Evolutionary conservation across 129 eudicot species (phyloP), one percentile per base, ranked within the genome.

Genomic region (Flaveria brownii): DNA sequence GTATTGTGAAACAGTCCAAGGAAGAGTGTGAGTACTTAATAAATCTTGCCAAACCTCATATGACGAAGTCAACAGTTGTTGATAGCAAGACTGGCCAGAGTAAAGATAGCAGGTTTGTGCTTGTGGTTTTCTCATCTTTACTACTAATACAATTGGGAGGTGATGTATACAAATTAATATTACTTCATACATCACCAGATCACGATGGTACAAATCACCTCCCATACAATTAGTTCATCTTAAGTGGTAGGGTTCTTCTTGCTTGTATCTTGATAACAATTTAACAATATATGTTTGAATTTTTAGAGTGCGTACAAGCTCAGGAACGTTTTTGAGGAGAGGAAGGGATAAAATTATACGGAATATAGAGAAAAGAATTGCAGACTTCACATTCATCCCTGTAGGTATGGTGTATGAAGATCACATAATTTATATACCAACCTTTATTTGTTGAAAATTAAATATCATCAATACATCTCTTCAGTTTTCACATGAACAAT

Each of bases 1-100:
- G 23, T 68, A 18, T 6, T 62, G 23, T 82, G 66, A 59, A 76
- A 79, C 88, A 90, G 98, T 94, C 98, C 28, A 91, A 91, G 89
- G 93, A 89, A 87, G 99, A 94, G 82, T 94, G 99, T 15, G 97
- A 94, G 71, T 85, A 94, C 79, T 81, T 94, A 74, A 95, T 95
- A 72, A 76, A 82, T 76, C 96, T 91, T 81, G 97, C 99, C 14
- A 91, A 80, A 66, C 99, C 99, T 39, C 88, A 89, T 82, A 87
- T 95, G 99, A 76, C 51, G 12, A 95, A 91, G 79, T 95, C 99
- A 17, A 85, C 97, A 18, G 99, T 95, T 81, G 99, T 95, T 72
- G 97, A 95, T 89, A 91, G 96, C 86, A 87, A 89, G 85, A 95
- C 99, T 39, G 99, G 97, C 57, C 75, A 82, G 88, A 91, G 97